These are phyloP conservation scores for Colletotrichum orchidophilum DNA, from an alignment of 2,329 filamentous ascomycete species.

Conservation along the genomic window DNA sequence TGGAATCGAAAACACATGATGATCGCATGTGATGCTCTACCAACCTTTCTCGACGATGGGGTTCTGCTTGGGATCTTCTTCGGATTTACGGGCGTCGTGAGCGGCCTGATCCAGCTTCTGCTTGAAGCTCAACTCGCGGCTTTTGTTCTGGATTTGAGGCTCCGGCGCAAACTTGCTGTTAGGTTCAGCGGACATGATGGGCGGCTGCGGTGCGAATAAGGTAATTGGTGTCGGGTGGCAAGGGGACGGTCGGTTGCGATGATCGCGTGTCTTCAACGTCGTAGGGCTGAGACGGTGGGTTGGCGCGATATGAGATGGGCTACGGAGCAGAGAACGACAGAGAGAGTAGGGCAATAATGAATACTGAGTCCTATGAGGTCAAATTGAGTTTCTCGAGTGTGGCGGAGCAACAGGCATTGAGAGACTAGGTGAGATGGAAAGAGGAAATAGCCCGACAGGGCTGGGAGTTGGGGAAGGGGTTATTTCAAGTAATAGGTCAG, in stretches of 20 bases:
- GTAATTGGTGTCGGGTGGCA: neutral
- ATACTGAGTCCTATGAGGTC: neutral
- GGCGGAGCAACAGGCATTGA: slow-evolving; percentile 18
- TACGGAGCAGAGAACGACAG: neutral
- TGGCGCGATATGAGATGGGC: neutral
- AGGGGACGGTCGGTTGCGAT: neutral
- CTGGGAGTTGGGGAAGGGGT: slow-evolving; percentile 10
- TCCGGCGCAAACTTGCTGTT: slow-evolving; percentile 25
- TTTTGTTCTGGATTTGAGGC: slow-evolving; percentile 25
- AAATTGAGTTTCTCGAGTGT: slow-evolving; percentile 14
- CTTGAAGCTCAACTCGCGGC: slow-evolving; percentile 49
- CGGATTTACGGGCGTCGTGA: slow-evolving; percentile 42
- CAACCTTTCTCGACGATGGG: slow-evolving; percentile 55
- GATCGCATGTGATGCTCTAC: slow-evolving; percentile 2
- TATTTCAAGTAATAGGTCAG: slow-evolving; percentile 20
- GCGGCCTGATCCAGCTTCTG: slow-evolving; percentile 55
- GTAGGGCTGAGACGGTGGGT: neutral
- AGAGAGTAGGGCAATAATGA: slow-evolving; percentile 13
- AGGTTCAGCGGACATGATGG: slow-evolving; percentile 20
- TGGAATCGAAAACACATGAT: neutral
- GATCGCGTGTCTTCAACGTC: slow-evolving; percentile 9
- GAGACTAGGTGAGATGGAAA: neutral
- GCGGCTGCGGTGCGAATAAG: neutral
- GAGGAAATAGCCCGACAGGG: slow-evolving; percentile 20
- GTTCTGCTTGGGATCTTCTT: slow-evolving; percentile 40